Base-by-base conservation (phyloP, 75 land plant species). In the Selaginella moellendorffii region DNA sequence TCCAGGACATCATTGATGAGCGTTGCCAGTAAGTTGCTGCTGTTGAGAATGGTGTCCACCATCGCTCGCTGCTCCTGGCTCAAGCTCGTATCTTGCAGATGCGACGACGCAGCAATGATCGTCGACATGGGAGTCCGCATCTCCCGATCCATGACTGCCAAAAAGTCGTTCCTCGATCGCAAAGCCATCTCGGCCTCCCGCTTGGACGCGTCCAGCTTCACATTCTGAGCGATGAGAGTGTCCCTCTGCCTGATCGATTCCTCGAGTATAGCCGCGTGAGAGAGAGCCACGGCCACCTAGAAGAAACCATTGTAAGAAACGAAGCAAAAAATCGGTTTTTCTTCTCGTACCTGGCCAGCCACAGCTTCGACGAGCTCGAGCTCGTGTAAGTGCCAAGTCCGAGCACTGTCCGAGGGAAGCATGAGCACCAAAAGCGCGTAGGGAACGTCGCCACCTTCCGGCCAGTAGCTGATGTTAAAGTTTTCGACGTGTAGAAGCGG, bases 91-190 rank as follows among this genome's bases (percentile, higher is more conserved):
- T 36, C 46, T 14, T 36, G 74, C 29, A 90, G 85, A 20, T 86
- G 77, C 1, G 88, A 82, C 5, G 85, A 84, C 29, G 83, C 52
- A n/a, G 93, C 81, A 58, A 87, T 87, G 42, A 87, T 80, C 21
- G 88, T 85, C 77, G 87, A 76, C 92, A 90, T 83, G 0, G 92
- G 97, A 23, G 93, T 84, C 52, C 82, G 78, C 97, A 90, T 86
- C 72, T 90, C 97, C 71, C 86, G 88, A 67, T 90, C 86, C 97
- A 90, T 90, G 20, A 90, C 97, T 65, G 97, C 85, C 24, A 87
- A 69, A 68, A 90, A 90, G 62, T 90, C 97, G 75, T 90, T 90
- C 22, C 92, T 79, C 26, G 97, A 87, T 62, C 85, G 77, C 14
- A 90, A 80, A 23, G 92, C 97, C 54, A 65, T 76, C 71, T 90